A percentile compares a stretch with the other conserved stretches of the same genome.
phyloP scores from a whole-genome alignment of 305 asterid genomes.

The Fraxinus dipetala region DNA sequence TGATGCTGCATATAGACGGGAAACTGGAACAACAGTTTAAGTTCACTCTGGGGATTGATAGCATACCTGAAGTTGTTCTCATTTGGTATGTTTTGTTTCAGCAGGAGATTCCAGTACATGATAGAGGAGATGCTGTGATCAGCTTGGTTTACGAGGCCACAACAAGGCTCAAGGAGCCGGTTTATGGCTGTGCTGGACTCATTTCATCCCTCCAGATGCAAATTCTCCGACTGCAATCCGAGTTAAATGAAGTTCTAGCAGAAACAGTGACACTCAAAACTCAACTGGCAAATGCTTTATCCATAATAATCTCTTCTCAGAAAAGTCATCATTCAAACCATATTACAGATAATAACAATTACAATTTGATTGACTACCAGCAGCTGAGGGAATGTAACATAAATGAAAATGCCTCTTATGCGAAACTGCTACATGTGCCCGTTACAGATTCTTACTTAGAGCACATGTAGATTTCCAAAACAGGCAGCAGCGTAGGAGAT shows the following conservation, averaged over 20 bases:
- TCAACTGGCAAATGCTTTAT: constrained; percentile 35
- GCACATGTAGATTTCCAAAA: neutral
- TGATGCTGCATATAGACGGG: neutral
- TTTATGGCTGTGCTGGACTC: constrained; percentile 38
- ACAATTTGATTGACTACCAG: constrained; percentile 7
- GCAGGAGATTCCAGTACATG: constrained; percentile 37
- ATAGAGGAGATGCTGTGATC: constrained; percentile 40
- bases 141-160: constrained; percentile 53
- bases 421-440: neutral
- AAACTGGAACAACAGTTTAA: neutral
- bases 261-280: constrained; percentile 30
- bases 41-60: neutral
- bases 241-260: constrained; percentile 36
- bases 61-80: neutral
- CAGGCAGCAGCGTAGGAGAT: neutral
- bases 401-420: neutral
- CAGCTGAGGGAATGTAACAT: constrained; percentile 18
- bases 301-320: constrained; percentile 11
- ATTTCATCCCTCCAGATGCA: constrained; percentile 39
- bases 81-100: neutral
- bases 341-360: neutral
- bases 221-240: constrained; percentile 32
- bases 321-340: neutral
- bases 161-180: constrained; percentile 45
- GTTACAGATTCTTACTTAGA: too few relatives aligned